These are phyloP conservation scores for Alternaria arbusti DNA, from an alignment of 2,329 filamentous ascomycete species.

Conservation along the genomic window DNA sequence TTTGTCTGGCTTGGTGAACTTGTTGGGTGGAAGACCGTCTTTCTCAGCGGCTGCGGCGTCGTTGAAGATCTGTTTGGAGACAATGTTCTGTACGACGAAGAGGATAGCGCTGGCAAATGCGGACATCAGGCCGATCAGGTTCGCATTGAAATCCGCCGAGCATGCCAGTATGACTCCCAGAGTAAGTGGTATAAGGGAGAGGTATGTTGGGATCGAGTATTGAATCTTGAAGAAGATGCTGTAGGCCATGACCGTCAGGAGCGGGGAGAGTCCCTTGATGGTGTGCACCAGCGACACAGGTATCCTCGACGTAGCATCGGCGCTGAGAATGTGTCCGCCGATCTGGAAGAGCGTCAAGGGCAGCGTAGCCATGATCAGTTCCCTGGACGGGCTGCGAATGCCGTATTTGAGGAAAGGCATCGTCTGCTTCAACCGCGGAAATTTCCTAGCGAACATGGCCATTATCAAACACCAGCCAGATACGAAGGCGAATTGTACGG, in stretches of 20 bases:
- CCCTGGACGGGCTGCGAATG: slow-evolving; percentile 78
- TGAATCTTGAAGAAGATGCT: slow-evolving; percentile 85
- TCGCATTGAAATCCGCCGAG: slow-evolving; percentile 86
- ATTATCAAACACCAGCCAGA: slow-evolving; percentile 84
- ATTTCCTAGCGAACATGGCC: slow-evolving; percentile 74
- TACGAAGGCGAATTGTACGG: slow-evolving; percentile 93
- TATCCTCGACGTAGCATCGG: slow-evolving; percentile 91
- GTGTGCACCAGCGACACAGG: slow-evolving; percentile 97
- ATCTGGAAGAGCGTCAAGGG: slow-evolving; percentile 93
- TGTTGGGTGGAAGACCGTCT: slow-evolving; percentile 64
- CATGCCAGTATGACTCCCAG: slow-evolving; percentile 95
- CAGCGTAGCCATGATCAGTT: slow-evolving; percentile 86
- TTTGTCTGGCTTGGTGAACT: slow-evolving; percentile 87
- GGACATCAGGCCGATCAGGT: slow-evolving; percentile 87
- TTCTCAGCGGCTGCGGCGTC: slow-evolving; percentile 85
- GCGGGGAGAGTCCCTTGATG: slow-evolving; percentile 94
- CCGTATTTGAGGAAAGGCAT: slow-evolving; percentile 84
- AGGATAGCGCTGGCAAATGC: slow-evolving; percentile 89
- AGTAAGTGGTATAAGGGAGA: slow-evolving; percentile 82
- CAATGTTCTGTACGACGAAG: slow-evolving; percentile 98
- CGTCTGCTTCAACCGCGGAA: slow-evolving; percentile 71
- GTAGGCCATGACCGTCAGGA: slow-evolving; percentile 95
- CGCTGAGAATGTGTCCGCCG: slow-evolving; percentile 89
- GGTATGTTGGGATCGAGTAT: slow-evolving; percentile 81
- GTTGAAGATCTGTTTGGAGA: slow-evolving; percentile 97